Conservation (phyloP, 129 eudicot species). For the Artemisia argyi region DNA sequence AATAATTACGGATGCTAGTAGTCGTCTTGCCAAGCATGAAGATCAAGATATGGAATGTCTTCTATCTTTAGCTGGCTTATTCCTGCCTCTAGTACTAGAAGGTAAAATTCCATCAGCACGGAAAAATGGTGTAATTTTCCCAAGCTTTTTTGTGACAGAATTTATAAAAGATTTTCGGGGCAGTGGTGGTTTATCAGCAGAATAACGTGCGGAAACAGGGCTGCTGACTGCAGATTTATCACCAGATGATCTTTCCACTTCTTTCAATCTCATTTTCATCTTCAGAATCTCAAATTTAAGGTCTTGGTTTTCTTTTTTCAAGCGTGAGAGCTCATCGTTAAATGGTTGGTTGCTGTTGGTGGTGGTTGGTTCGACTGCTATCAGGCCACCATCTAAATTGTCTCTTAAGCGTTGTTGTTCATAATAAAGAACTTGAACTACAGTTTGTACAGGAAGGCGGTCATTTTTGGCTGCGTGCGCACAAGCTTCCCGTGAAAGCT, state of each 20-base stretch:
- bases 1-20: neutral
- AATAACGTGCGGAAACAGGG: constrained; percentile 28
- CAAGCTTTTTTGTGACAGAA: constrained; percentile 71
- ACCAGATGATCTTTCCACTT: constrained; percentile 40
- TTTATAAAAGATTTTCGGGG: constrained; percentile 74
- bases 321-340: constrained; percentile 42
- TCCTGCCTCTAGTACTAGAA: constrained; percentile 42
- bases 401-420: constrained; percentile 88
- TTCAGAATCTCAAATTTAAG: constrained; percentile 78
- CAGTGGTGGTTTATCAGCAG: constrained; percentile 66
- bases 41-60: constrained; percentile 80
- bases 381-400: constrained; percentile 43
- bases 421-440: constrained; percentile 90
- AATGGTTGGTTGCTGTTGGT: constrained; percentile 31
- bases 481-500: constrained; percentile 90
- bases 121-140: constrained; percentile 42
- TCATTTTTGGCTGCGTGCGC: constrained; percentile 98
- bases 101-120: constrained; percentile 51
- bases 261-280: constrained; percentile 65
- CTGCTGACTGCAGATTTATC: constrained; percentile 42
- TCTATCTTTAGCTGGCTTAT: constrained; percentile 61
- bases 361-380: constrained; percentile 30
- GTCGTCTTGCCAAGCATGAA: neutral
- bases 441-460: constrained; percentile 88
- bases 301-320: constrained; percentile 79